Evolutionary conservation across 805 yeast genomes (phyloP), one percentile per base, ranked within the genome.

Genomic region (Yarrowia keelungensis): DNA sequence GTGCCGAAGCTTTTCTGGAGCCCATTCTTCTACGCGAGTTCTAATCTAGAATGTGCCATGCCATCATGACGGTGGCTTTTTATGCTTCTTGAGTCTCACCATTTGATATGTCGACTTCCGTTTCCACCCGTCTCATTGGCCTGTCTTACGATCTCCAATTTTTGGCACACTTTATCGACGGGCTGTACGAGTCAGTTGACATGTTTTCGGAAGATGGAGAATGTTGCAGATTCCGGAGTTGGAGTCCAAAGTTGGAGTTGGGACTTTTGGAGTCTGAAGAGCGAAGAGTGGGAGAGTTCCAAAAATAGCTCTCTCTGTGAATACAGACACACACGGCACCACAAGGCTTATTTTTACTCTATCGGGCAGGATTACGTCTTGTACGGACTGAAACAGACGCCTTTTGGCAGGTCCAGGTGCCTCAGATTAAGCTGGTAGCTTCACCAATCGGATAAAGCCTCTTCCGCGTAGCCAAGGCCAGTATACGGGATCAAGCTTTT

Each of bases 141-240:
- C 22, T 47, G 51, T 22, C 51, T 47, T 14, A 43, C 47, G 16
- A 43, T 43, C 26, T 22, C 26, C 19, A 22, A 16, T 43, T 43
- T 16, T 22, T 43, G 16, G 47, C 47, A 22, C 47, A 43, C 32
- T 45, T 22, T 26, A 47, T 12, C 54, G n/a, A 7, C 10, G 42
- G 42, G 56, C 56, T 51, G 42, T 36, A 51, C 56, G 42, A 16
- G 54, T 36, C 56, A 51, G 56, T 36, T 51, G 56, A 51, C 54
- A 11, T 19, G 32, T 45, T 4, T 8, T 22, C 50, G 50, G 50
- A 49, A 26, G 39, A 8, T 49, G 39, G 54, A 49, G 54, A 49
- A 49, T 26, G 54, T 49, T 51, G 58, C 58, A 51, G 39, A 36
- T 50, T n/a, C 56, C 56, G 41, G 32, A 26, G 32, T 26, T 26